Percentiles rank a stretch among this genome's conserved stretches.
These are phyloP conservation scores for Bipolaris gigantea DNA, from an alignment of 2,329 filamentous ascomycete genomes.

Conservation along the genomic window DNA sequence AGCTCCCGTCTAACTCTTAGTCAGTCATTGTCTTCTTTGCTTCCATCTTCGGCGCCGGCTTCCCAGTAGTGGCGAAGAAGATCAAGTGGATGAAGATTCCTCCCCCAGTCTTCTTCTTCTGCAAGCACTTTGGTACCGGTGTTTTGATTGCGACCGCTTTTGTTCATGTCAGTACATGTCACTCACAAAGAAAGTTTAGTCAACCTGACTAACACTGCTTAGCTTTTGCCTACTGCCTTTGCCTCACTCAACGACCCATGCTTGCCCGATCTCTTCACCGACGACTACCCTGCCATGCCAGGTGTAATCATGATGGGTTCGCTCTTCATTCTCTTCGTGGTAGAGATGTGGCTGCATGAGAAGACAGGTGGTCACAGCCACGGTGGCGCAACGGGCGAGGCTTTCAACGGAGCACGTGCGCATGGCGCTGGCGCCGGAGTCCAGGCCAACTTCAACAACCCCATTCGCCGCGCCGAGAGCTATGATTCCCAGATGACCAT, in stretches of 20 bases:
- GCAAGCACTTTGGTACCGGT: constrained; percentile 69
- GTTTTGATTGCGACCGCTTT: constrained; percentile 87
- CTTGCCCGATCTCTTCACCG: constrained; percentile 62
- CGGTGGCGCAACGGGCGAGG: constrained; percentile 56
- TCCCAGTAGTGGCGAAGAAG: constrained; percentile 51
- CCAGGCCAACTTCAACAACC: constrained; percentile 37
- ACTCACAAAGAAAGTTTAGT: background rate
- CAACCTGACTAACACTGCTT: background rate
- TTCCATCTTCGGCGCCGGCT: constrained; percentile 43
- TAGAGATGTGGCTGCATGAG: constrained; percentile 63
- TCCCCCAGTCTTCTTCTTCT: constrained; percentile 61
- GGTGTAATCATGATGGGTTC: constrained; percentile 68
- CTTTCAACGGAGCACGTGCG: constrained; percentile 24
- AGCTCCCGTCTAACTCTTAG: constrained; percentile 14
- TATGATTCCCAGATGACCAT: constrained; percentile 43
- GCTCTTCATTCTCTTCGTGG: constrained; percentile 63
- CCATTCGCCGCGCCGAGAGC: constrained; percentile 35
- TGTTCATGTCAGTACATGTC: constrained; percentile 59
- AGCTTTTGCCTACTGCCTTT: constrained; percentile 64
- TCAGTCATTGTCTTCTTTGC: constrained; percentile 45
- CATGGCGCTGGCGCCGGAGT: constrained; percentile 22
- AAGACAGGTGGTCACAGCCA: constrained; percentile 63
- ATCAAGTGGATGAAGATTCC: constrained; percentile 62
- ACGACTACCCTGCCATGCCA: constrained; percentile 63
- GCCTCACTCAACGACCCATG: constrained; percentile 51